Base-by-base conservation (phyloP, 305 asterid genomes). In the Rubia peregrina region DNA sequence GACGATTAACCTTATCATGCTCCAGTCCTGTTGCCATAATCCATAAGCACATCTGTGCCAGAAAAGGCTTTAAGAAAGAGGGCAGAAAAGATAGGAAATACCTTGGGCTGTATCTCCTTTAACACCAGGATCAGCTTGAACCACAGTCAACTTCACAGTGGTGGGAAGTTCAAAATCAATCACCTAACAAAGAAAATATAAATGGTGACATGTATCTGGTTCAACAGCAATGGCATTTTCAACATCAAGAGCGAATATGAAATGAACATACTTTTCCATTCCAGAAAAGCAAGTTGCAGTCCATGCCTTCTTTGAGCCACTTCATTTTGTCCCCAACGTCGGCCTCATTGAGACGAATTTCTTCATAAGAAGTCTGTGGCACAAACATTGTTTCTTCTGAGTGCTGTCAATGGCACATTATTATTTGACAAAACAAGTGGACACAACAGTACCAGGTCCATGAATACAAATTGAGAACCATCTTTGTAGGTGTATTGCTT, bases 241-340 rank as follows among this genome's bases (percentile, higher is more conserved):
- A 17, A 46, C 26, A 73, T 59, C 60, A 68, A 44, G 55, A 44
- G 44, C 30, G 57, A 44, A 57, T 21, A 57, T 62, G 74, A 73
- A 12, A 53, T 69, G 69, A 75, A 61, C 73, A 46, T 76, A 86
- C 98, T 87, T 94, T 89, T 24, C 75, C 88, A 0, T 94, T 88
- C 96, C 98, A 94, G 84, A 91, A 94, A n/a, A 94, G 86, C 85
- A 94, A 82, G 80, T 5, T 88, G 87, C 99, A 94, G 83, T 94
- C 98, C 96, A 91, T 94, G 88, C 98, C 99, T 83, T 94, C 99
- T 83, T 94, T 94, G 77, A 94, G 82, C 95, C 95, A 91, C 90
- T 89, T 89, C 14, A 84, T 70, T 83, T 88, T 94, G 67, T 91
- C 98, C 62, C 96, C 98, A 70, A 94, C 92, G 65, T 94, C 98